Evolutionary conservation across 768 basidiomycete genomes (phyloP).

Genomic region (Xanthoconium purpureum): DNA sequence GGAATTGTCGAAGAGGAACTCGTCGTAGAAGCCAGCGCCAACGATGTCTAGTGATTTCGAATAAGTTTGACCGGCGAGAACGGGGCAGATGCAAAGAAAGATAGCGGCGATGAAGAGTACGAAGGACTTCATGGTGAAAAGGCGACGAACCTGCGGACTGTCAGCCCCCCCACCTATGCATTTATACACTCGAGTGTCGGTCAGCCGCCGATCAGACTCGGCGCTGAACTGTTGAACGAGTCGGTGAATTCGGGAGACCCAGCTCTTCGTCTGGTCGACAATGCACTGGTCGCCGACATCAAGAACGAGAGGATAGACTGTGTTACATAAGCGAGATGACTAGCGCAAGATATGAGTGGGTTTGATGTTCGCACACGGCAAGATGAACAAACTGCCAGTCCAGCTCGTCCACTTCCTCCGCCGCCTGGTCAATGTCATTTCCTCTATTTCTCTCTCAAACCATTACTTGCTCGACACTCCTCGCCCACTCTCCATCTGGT

Average conservation of each 20-base stretch:
- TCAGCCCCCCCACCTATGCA: background rate
- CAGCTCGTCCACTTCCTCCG: constrained; percentile 57
- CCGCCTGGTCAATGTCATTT: constrained; percentile 65
- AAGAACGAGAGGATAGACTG: too few species aligned
- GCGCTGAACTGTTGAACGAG: too few species aligned
- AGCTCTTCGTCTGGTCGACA: too few species aligned
- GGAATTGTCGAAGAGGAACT: constrained; percentile 48
- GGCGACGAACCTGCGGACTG: constrained; percentile 6
- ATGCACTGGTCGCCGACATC: too few species aligned
- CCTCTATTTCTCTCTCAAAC: constrained; percentile 65
- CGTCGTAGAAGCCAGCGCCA: constrained; percentile 47
- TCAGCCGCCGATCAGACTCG: constrained; percentile 5
- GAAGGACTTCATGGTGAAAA: constrained; percentile 7
- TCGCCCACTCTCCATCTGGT: constrained; percentile 1
- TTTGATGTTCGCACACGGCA: background rate
- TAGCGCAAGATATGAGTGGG: too few species aligned
- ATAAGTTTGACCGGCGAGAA: constrained; percentile 7
- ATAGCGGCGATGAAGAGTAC: background rate
- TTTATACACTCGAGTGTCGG: background rate
- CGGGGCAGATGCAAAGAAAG: background rate
- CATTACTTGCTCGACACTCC: constrained; percentile 28
- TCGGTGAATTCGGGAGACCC: too few species aligned
- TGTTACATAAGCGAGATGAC: constrained; percentile 9
- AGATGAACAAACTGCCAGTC: constrained; percentile 30
- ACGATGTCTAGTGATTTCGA: constrained; percentile 38